Evolutionary conservation across 2,329 filamentous ascomycete species (phyloP).

Genomic region (Juglanconis oblonga): DNA sequence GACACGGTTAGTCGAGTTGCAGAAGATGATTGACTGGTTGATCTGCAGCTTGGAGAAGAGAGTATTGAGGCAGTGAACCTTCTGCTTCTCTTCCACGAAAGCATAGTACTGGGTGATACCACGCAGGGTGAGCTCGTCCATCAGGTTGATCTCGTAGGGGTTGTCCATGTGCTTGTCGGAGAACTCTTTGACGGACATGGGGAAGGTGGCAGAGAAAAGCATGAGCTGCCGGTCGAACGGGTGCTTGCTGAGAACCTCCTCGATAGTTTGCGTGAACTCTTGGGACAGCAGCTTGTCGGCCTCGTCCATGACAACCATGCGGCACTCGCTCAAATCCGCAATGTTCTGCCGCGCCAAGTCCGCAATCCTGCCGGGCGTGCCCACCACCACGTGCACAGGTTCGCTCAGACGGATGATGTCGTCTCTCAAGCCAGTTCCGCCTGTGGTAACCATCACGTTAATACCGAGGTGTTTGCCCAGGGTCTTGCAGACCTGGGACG

Average conservation of each 20-base stretch:
- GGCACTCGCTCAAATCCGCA: constrained; percentile 91
- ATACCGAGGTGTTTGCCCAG: constrained; percentile 94
- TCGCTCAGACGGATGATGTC: constrained; percentile 95
- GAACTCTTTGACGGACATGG: constrained; percentile 94
- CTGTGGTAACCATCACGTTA: constrained; percentile 99
- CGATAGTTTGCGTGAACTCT: constrained; percentile 96
- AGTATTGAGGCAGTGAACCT: constrained; percentile 98
- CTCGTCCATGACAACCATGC: constrained; percentile 99
- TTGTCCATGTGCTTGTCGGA: constrained; percentile 97
- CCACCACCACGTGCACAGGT: constrained; percentile 94
- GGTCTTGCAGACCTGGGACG: constrained; percentile 98
- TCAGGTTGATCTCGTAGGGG: constrained; percentile 98
- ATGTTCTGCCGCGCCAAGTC: constrained; percentile 96
- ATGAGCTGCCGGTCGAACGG: constrained; percentile 98
- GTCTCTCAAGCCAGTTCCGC: constrained; percentile 90
- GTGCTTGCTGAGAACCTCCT: constrained; percentile 91
- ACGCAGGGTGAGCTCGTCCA: constrained; percentile 96
- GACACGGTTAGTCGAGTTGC: constrained; percentile 97
- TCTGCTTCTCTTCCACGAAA: constrained; percentile 98
- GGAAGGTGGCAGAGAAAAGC: constrained; percentile 98
- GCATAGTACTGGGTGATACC: constrained; percentile 99
- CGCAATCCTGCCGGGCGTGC: constrained; percentile 92
- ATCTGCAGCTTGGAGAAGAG: constrained; percentile 99
- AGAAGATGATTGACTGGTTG: constrained; percentile 99
- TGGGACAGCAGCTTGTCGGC: constrained; percentile 95